Percentiles rank a stretch among this genome's conserved stretches.
These are phyloP conservation scores for Acer negundo DNA, from an alignment of 345 rosid genomes.

Conservation along the genomic window DNA sequence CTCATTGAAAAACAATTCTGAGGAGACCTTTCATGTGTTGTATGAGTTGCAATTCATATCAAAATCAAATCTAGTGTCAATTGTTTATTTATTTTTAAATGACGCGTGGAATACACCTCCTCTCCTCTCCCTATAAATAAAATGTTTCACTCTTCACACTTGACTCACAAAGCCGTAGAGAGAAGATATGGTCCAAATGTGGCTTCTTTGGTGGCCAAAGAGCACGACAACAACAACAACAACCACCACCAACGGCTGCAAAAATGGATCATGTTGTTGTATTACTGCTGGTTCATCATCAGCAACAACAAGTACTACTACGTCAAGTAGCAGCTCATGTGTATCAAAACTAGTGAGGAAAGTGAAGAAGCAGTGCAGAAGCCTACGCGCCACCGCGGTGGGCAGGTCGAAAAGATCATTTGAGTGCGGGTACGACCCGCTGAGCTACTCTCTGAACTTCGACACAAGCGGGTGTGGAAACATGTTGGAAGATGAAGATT, in stretches of 20 bases:
- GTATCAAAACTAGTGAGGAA: slow-evolving; percentile 46
- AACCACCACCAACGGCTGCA: background rate
- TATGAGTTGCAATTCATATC: no score
- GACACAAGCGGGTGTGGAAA: slow-evolving; percentile 54
- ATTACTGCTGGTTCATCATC: slow-evolving; percentile 1
- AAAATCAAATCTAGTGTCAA: no score
- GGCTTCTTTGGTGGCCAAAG: slow-evolving; percentile 42
- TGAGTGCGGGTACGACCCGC: slow-evolving; percentile 69
- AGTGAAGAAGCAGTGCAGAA: slow-evolving; percentile 48
- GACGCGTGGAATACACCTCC: background rate
- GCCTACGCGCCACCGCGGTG: slow-evolving; percentile 27
- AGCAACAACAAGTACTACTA: background rate
- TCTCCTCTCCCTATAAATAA: background rate
- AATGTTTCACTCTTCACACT: background rate
- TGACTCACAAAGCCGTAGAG: background rate
- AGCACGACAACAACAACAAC: slow-evolving; percentile 12
- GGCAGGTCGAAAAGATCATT: slow-evolving; percentile 44
- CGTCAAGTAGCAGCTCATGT: background rate
- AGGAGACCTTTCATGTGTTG: no score
- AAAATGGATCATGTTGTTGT: slow-evolving; percentile 27
- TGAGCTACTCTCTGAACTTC: slow-evolving; percentile 82
- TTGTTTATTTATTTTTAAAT: no score
- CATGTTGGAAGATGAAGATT: slow-evolving; percentile 52
- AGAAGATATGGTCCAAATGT: slow-evolving; percentile 35
- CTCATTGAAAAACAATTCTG: no score